Conservation (phyloP, 1,139 yeast species). For the Ogataea hybrid region DNA sequence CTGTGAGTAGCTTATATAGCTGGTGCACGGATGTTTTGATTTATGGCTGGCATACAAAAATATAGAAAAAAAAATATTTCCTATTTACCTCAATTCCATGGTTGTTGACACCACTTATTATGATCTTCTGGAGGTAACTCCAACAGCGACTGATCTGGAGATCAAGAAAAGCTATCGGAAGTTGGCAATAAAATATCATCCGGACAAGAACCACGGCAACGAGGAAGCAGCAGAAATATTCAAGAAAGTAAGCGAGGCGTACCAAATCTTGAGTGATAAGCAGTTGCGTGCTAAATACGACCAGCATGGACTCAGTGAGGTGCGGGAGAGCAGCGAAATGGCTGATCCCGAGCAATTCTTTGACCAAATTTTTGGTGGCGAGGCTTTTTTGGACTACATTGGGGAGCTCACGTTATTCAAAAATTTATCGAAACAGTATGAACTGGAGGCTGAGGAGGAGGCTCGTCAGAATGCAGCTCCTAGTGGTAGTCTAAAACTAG, state of each 20-base stretch:
- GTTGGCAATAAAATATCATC: constrained; percentile 86
- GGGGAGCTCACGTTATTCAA: constrained; percentile 88
- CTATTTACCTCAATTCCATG: constrained; percentile 41
- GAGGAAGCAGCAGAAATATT: constrained; percentile 67
- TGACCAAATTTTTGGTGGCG: constrained; percentile 73
- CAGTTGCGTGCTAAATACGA: constrained; percentile 74
- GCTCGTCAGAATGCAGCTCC: constrained; percentile 27
- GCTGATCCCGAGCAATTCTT: constrained; percentile 37
- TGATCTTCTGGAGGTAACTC: constrained; percentile 65
- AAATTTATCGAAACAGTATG: constrained; percentile 74
- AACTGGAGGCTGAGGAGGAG: constrained; percentile 48
- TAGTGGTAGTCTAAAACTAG: constrained; percentile 23
- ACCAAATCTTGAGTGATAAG: constrained; percentile 79
- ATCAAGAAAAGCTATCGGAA: constrained; percentile 94
- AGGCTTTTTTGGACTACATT: constrained; percentile 60
- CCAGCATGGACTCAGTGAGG: constrained; percentile 72
- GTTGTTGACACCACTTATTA: constrained; percentile 91
- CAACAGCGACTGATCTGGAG: constrained; percentile 76
- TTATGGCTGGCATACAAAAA: not conserved
- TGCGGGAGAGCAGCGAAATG: constrained; percentile 28
- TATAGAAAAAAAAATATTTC: constrained; percentile 4
- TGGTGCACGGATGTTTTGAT: constrained; percentile 4
- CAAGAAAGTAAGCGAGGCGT: constrained; percentile 70
- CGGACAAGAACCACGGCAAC: constrained; percentile 91
- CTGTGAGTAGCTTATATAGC: constrained; percentile 22